Conservation (phyloP, 2,329 filamentous ascomycete species). For the Exophiala calicioides region DNA sequence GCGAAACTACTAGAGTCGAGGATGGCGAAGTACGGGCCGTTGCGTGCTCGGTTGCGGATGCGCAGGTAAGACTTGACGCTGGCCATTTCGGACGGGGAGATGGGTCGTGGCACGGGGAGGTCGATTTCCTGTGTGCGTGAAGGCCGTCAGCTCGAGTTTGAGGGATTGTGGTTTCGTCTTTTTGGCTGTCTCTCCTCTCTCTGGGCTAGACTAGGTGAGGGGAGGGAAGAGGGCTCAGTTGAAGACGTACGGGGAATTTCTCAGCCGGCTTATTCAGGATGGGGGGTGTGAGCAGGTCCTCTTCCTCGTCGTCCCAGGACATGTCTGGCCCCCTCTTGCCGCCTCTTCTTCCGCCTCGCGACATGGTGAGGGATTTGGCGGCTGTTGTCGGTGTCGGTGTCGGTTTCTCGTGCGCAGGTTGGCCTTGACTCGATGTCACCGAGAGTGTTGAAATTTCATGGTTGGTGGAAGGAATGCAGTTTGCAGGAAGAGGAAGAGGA, state of each 20-base stretch:
- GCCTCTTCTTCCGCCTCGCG: constrained; percentile 35
- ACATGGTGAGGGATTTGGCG: constrained; percentile 33
- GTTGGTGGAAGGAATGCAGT: too few relatives aligned
- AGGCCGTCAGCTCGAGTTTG: neutral
- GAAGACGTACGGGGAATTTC: constrained; percentile 28
- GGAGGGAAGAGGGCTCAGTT: too few relatives aligned
- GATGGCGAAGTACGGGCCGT: constrained; percentile 61
- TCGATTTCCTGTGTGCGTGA: constrained; percentile 11
- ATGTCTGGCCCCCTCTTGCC: constrained; percentile 39
- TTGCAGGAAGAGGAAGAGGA: too few relatives aligned
- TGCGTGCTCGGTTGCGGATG: constrained; percentile 57
- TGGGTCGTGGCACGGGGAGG: constrained; percentile 21
- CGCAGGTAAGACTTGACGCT: constrained; percentile 53
- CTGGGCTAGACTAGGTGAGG: neutral
- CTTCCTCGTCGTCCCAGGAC: constrained; percentile 45
- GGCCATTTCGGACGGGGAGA: constrained; percentile 42
- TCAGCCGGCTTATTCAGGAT: constrained; percentile 35
- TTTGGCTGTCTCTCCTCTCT: neutral
- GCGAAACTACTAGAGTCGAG: constrained; percentile 44
- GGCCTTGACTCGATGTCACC: too few relatives aligned
- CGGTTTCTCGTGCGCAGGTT: too few relatives aligned
- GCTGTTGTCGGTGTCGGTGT: too few relatives aligned
- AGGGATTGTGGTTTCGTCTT: neutral
- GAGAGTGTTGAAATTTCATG: too few relatives aligned
- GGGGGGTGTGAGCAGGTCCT: constrained; percentile 37